Evolutionary conservation across 2,329 filamentous ascomycete species (phyloP).

Genomic region (Neofusicoccum umdonicola): DNA sequence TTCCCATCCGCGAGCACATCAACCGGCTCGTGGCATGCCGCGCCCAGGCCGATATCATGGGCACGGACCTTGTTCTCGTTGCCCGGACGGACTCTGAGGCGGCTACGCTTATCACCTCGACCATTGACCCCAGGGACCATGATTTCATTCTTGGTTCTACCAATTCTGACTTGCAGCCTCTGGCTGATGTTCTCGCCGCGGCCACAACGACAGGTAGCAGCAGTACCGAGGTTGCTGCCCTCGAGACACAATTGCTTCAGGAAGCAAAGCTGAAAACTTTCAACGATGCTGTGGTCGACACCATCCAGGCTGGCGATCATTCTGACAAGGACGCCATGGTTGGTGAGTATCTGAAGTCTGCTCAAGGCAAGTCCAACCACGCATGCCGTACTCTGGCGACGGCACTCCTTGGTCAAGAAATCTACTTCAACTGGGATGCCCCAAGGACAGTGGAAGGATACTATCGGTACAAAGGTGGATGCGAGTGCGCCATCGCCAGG

Average conservation of each 20-base stretch:
- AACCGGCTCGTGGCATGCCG: constrained; percentile 36
- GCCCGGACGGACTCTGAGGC: constrained; percentile 91
- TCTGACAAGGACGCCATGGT: background rate
- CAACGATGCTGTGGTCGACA: background rate
- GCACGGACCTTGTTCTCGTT: constrained; percentile 75
- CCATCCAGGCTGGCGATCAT: background rate
- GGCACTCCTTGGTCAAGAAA: constrained; percentile 68
- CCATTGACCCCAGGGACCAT: constrained; percentile 87
- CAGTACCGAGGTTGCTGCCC: constrained; percentile 27
- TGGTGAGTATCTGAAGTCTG: background rate
- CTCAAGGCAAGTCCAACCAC: background rate
- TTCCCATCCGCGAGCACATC: constrained; percentile 42
- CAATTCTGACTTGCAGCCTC: constrained; percentile 42
- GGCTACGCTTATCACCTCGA: constrained; percentile 85
- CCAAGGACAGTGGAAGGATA: constrained; percentile 90
- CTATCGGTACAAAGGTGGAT: constrained; percentile 89
- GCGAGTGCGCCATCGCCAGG: constrained; percentile 84
- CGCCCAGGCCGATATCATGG: constrained; percentile 47
- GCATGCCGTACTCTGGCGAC: background rate
- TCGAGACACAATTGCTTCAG: constrained; percentile 36
- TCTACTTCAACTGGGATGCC: constrained; percentile 92
- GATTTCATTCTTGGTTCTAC: constrained; percentile 81
- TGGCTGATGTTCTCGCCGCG: background rate
- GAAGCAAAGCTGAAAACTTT: constrained; percentile 20
- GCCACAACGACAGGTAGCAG: background rate